These are phyloP conservation scores for Phytophthora megakarya DNA, from an alignment of 352 stramenopile species.

Conservation along the genomic window DNA sequence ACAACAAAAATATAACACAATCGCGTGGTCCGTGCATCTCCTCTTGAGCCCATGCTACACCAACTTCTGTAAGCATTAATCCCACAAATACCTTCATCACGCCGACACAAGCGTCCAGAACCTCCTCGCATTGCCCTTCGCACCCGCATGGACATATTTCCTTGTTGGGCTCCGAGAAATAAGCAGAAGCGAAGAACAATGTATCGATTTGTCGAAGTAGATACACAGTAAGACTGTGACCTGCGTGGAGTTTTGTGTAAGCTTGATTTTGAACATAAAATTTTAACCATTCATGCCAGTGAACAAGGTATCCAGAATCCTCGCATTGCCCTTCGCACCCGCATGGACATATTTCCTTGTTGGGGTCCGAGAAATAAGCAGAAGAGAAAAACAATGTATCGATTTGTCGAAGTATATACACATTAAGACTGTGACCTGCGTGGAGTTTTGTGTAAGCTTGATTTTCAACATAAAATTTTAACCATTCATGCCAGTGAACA, in stretches of 20 bases:
- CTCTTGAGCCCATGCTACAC: slow-evolving; percentile 27
- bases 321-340: slow-evolving; percentile 5
- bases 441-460: slow-evolving; percentile 2
- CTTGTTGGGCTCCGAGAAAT: slow-evolving; percentile 2
- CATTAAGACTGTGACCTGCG: not conserved
- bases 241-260: not conserved
- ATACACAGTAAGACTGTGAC: slow-evolving; percentile 7
- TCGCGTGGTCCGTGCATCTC: slow-evolving; percentile 27
- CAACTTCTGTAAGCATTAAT: slow-evolving; percentile 22
- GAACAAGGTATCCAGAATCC: slow-evolving; percentile 11
- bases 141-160: slow-evolving; percentile 24
- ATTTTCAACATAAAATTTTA: slow-evolving; percentile 25
- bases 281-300: slow-evolving; percentile 22
- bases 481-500: slow-evolving; percentile 19
- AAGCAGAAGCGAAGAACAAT: slow-evolving; percentile 13
- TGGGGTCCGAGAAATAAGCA: slow-evolving; percentile 2
- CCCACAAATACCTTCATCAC: slow-evolving; percentile 25
- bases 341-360: slow-evolving; percentile 12
- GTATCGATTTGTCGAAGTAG: slow-evolving; percentile 25
- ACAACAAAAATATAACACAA: slow-evolving; percentile 25
- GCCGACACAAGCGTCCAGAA: slow-evolving; percentile 7
- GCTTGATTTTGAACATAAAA: slow-evolving; percentile 21
- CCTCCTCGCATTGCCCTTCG: not conserved
- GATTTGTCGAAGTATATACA: slow-evolving; percentile 27
- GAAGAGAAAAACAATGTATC: slow-evolving; percentile 20